These are phyloP conservation scores for Epichloe typhina DNA, from an alignment of 2,329 filamentous ascomycete genomes.

Conservation along the genomic window DNA sequence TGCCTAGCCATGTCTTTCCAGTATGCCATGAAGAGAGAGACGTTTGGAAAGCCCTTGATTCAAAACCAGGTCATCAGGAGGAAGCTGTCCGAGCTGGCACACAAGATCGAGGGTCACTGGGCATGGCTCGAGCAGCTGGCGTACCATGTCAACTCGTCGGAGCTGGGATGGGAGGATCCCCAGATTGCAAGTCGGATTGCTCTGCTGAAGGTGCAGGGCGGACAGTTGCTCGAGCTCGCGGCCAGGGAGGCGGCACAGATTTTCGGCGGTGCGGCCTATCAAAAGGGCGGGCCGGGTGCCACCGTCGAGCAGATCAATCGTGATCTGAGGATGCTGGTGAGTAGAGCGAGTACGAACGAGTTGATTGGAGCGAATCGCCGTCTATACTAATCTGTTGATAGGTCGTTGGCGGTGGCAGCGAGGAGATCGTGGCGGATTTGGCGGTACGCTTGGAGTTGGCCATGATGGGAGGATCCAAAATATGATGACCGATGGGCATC, in stretches of 20 bases:
- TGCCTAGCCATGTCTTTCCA: conserved; percentile 39
- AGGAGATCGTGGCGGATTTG: conserved; percentile 40
- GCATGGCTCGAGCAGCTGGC: conserved; percentile 50
- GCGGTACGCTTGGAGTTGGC: conserved; percentile 33
- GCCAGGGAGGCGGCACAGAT: conserved; percentile 41
- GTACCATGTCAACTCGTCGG: conserved; percentile 31
- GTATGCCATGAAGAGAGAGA: conserved; percentile 38
- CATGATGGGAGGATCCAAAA: conserved; percentile 10
- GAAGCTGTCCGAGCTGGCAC: conserved; percentile 46
- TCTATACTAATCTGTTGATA: conserved; percentile 11
- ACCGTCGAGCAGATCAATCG: conserved; percentile 40
- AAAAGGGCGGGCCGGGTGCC: conserved; percentile 30
- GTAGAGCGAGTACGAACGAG: neutral
- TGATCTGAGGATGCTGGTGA: conserved; percentile 26
- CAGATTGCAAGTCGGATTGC: conserved; percentile 20
- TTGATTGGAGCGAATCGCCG: neutral
- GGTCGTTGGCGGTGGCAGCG: conserved; percentile 41
- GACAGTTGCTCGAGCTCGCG: conserved; percentile 34
- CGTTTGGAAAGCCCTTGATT: conserved; percentile 46
- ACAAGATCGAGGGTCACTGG: conserved; percentile 47
- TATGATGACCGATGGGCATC: conserved; percentile 2
- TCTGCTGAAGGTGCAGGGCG: conserved; percentile 33
- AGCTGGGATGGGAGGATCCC: conserved; percentile 16
- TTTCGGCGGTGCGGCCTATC: conserved; percentile 39
- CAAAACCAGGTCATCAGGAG: conserved; percentile 44